phyloP scores from a whole-genome alignment of 805 yeast species.

The Pichia cephalocereana region DNA sequence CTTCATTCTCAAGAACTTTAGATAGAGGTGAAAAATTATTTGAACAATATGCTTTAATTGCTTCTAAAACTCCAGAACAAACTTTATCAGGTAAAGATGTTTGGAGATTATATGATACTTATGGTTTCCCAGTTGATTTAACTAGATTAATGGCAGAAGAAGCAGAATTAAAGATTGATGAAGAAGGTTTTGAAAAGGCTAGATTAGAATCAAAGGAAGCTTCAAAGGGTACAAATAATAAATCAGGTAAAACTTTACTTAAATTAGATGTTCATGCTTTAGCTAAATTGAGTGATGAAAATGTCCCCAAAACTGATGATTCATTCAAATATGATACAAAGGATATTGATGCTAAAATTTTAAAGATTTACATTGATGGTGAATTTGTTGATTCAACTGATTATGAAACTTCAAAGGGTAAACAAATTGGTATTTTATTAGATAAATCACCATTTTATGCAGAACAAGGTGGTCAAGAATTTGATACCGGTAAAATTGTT shows the following conservation, averaged over 20 bases:
- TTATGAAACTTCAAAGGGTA: constrained; percentile 24
- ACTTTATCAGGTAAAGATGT: constrained; percentile 88
- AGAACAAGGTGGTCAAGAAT: constrained; percentile 99
- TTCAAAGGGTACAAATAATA: constrained; percentile 72
- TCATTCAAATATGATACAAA: constrained; percentile 64
- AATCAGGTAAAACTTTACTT: constrained; percentile 48
- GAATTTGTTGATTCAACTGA: constrained; percentile 49
- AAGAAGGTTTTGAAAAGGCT: constrained; percentile 85
- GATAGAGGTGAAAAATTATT: constrained; percentile 97
- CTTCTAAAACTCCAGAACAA: constrained; percentile 65
- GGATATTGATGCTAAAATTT: constrained; percentile 57
- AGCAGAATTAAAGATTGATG: constrained; percentile 87
- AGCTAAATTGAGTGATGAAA: constrained; percentile 55
- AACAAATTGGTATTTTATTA: constrained; percentile 70
- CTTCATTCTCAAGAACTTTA: constrained; percentile 86
- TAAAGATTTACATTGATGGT: constrained; percentile 62
- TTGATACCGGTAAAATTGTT: constrained; percentile 86
- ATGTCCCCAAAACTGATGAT: constrained; percentile 78
- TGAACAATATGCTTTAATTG: constrained; percentile 83
- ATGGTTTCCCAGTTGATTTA: constrained; percentile 98
- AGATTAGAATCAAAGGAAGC: constrained; percentile 87
- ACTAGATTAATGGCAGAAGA: constrained; percentile 99
- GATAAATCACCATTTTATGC: constrained; percentile 95
- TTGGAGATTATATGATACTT: constrained; percentile 97
- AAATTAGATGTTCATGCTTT: constrained; percentile 90